Base-by-base conservation (phyloP, 2,329 filamentous ascomycete species). In the Canariomyces notabilis region DNA sequence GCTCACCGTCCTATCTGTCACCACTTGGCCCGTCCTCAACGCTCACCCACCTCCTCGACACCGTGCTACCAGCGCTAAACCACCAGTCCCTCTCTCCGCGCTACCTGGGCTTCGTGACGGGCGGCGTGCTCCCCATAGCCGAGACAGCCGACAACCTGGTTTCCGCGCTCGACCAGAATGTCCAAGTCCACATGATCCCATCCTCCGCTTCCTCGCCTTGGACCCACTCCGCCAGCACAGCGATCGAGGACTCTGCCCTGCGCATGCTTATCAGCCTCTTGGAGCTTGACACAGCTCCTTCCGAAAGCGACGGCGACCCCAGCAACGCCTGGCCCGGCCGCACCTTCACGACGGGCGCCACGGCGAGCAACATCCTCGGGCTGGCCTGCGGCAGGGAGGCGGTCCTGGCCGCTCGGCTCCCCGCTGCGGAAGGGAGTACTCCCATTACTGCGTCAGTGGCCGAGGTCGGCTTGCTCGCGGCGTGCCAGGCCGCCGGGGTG, bases 91-190 rank as follows among this genome's bases (percentile, higher is more conserved):
- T 77, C 34, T 80, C 77, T 35, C 66, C 80, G 9, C 79, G 81
- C 44, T 95, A 94, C 72, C 94, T 88, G 64, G 90, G 89, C 49
- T 95, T 96, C 63, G 85, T 96, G 5, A 95, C 84, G 0, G 91
- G 91, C 36, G 86, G 88, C 12, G 73, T 76, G 6, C 86, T 90
- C 0, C 87, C 89, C 5, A 80, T 89, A 19, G 89, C 89, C 23
- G 76, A 85, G 56, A 78, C 87, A 44, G 90, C 89, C 1, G 91
- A 96, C 63, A 85, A 89, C 53, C 67, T 95, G n/a, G 89, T 91
- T 50, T 83, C 83, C 5, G 76, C 79, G 7, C 77, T 84, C 50
- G 90, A 96, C 62, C 88, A 95, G 62, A 95, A 90, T 64, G 82
- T 89, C 4, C 77, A 83, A 48, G 87, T 95, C 1, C 89, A 96